These are phyloP conservation scores for Colletotrichum cuscutae DNA, from an alignment of 2,329 filamentous ascomycete genomes.

Conservation along the genomic window DNA sequence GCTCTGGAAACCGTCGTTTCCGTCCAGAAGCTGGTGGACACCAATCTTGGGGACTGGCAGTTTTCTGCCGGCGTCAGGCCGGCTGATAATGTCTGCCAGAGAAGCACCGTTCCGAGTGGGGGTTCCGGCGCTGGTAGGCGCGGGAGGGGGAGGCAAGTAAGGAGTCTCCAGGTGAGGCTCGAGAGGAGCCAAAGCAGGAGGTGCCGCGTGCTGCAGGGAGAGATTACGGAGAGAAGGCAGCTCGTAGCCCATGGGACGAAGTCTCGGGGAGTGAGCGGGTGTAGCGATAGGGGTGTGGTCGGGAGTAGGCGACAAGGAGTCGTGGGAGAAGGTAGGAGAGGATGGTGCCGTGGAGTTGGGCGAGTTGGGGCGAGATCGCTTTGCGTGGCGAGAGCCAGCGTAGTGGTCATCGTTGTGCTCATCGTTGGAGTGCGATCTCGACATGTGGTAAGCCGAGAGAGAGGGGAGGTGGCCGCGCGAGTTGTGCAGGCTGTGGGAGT, in stretches of 20 bases:
- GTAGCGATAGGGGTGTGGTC: conserved; percentile 99
- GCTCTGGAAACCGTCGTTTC: conserved; percentile 73
- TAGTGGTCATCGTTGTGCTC: conserved; percentile 83
- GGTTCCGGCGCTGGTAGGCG: conserved; percentile 60
- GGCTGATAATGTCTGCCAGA: conserved; percentile 92
- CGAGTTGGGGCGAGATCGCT: conserved; percentile 92
- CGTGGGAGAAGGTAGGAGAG: conserved; percentile 95
- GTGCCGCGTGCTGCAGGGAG: conserved; percentile 62
- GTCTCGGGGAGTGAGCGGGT: conserved; percentile 91
- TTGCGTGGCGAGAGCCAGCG: conserved; percentile 74
- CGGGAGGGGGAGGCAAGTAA: conserved; percentile 54
- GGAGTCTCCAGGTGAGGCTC: conserved; percentile 64
- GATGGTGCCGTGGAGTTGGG: conserved; percentile 96
- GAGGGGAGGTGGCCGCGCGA: conserved; percentile 75
- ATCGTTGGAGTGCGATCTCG: conserved; percentile 84
- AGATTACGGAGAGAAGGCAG: conserved; percentile 84
- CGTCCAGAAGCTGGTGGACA: conserved; percentile 86
- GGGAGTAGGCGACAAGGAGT: conserved; percentile 93
- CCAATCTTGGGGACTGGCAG: conserved; percentile 90
- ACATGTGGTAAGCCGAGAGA: conserved; percentile 93
- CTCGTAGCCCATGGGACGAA: conserved; percentile 83
- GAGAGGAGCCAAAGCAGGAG: conserved; percentile 67
- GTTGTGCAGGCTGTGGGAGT: conserved; percentile 57
- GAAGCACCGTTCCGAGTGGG: conserved; percentile 74
- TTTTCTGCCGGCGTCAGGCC: conserved; percentile 87